Evolutionary conservation across 257 asterid species (phyloP).

Genomic region (Sherardia arvensis): DNA sequence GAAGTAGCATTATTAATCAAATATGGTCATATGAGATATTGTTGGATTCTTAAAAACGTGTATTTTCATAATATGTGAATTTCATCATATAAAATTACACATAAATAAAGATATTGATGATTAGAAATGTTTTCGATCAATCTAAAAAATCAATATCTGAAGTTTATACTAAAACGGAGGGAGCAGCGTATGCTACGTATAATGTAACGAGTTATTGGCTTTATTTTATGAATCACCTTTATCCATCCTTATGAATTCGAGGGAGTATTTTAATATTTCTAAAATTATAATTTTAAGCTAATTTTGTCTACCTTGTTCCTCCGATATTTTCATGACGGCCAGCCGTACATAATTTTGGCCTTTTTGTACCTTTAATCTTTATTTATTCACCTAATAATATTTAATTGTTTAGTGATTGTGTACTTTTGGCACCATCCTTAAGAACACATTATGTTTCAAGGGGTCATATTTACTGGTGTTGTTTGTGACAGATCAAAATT

Average conservation of each 20-base stretch:
- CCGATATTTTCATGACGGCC: conserved; percentile 6
- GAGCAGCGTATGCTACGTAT: too few species aligned
- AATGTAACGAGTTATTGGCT: too few species aligned
- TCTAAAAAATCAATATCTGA: too few species aligned
- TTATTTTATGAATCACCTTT: neutral
- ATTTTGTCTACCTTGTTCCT: neutral
- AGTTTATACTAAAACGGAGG: too few species aligned
- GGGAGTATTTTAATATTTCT: neutral
- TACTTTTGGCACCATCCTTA: neutral
- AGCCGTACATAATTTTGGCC: neutral
- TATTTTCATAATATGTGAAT: too few species aligned
- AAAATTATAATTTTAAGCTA: neutral
- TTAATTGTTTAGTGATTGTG: neutral
- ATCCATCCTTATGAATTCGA: neutral
- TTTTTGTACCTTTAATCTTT: neutral
- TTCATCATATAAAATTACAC: too few species aligned
- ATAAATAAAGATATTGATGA: too few species aligned
- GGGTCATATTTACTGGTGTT: neutral
- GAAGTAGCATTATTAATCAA: too few species aligned
- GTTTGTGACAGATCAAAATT: too few species aligned
- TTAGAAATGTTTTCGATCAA: too few species aligned
- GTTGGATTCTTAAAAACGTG: too few species aligned
- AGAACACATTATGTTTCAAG: neutral
- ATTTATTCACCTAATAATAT: neutral
- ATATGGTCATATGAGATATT: too few species aligned